Evolutionary conservation across 2,329 filamentous ascomycete genomes (phyloP), one percentile per base, ranked within the genome.

Genomic region (Monilinia fructicola): DNA sequence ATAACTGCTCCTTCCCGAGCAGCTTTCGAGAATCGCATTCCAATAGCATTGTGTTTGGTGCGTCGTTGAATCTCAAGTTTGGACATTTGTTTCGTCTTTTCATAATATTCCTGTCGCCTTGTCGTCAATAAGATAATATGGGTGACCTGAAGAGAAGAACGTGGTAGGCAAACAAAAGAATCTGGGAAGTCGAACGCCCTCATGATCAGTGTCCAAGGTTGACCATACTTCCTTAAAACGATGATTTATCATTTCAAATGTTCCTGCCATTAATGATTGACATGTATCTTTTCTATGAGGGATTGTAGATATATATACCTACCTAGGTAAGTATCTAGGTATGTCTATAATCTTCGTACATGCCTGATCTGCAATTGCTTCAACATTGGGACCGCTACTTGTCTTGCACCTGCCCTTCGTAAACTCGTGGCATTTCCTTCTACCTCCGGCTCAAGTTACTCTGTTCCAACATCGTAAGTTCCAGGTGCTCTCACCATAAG

Each of bases 301-400:
- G 35, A 54, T 7, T 40, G 31, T 55, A n/a, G 38, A 14, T 40
- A 14, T 10, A 14, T 40, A 40, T 40, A 38, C 5, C 5, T 38
- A 38, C 5, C 5, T 38, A 38, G 35, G 35, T 38, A 38, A 10
- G 35, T 38, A 10, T 4, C 5, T 38, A 38, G 35, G 35, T 38
- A 40, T 38, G 44, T 26, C 4, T 48, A 14, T 50, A 31, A 50
- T 9, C 14, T 14, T 61, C 14, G 28, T 40, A 26, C 58, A 7
- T 60, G n/a, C 28, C 14, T 40, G 21, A 38, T 50, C n/a, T n/a
- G n/a, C n/a, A n/a, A n/a, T 40, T 61, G 14, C 44, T 61, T 26
- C 42, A 31, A 31, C 26, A 35, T 4, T n/a, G 6, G 31, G 58
- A 12, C 14, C 2, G 9, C 16, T 61, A 26, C 44, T 50, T 50